Evolutionary conservation across 805 yeast species (phyloP).

Genomic region (Saccharomycopsis sp.): DNA sequence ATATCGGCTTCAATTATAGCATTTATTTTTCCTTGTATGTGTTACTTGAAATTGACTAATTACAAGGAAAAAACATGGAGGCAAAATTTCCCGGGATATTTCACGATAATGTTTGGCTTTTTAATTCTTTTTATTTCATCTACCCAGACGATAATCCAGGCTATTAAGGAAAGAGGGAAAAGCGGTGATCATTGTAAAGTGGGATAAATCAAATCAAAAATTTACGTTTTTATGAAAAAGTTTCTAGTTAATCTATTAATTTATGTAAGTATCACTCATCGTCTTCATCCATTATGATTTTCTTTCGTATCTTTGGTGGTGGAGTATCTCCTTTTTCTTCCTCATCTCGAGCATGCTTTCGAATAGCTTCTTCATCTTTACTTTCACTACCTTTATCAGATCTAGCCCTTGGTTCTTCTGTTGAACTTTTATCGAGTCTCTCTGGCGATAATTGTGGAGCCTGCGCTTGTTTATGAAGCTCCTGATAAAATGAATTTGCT

Average conservation of each 20-base stretch:
- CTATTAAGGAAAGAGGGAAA: background rate
- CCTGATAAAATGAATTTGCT: background rate
- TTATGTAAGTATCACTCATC: no score
- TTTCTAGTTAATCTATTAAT: no score
- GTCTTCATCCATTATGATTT: background rate
- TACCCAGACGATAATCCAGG: slow-evolving; percentile 42
- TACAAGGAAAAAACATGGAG: slow-evolving; percentile 32
- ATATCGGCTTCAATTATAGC: slow-evolving; percentile 92
- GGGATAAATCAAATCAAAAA: background rate
- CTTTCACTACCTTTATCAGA: background rate
- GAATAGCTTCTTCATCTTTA: background rate
- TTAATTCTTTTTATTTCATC: slow-evolving; percentile 78
- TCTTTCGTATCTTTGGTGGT: background rate
- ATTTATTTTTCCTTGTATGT: slow-evolving; percentile 82
- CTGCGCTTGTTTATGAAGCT: background rate
- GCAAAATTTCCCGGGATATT: slow-evolving; percentile 50
- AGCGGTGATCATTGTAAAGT: slow-evolving; percentile 7
- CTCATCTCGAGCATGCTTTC: background rate
- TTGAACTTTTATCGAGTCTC: background rate
- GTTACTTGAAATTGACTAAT: slow-evolving; percentile 60
- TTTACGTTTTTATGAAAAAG: background rate
- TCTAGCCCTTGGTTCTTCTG: background rate
- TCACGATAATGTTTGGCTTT: slow-evolving; percentile 65
- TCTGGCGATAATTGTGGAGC: no score
- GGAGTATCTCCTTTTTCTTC: background rate